These are phyloP conservation scores for Penicillium manginii DNA, from an alignment of 495 filamentous ascomycete species.

Conservation along the genomic window DNA sequence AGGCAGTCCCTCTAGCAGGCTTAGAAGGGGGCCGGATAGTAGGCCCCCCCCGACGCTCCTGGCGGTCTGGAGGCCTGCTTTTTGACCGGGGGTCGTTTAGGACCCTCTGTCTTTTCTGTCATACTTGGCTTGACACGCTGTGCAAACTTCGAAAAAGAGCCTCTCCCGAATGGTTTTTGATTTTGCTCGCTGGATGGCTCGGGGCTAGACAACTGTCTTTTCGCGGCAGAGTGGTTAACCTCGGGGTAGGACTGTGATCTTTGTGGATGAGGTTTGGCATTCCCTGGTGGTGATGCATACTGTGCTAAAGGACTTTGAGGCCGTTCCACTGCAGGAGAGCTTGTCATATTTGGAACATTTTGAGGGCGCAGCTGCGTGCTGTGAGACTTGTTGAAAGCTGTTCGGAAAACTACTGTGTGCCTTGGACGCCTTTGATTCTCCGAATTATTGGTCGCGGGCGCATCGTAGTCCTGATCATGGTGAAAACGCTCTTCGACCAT, in stretches of 20 bases:
- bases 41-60: slow-evolving; percentile 4
- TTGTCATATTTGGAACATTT: slow-evolving; percentile 1
- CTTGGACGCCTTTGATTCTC: slow-evolving; percentile 32
- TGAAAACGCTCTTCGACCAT: slow-evolving; percentile 61
- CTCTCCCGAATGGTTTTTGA: slow-evolving; percentile 30
- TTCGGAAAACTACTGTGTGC: slow-evolving; percentile 51
- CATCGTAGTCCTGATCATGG: slow-evolving; percentile 38
- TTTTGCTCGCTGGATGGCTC: slow-evolving; percentile 9
- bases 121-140: slow-evolving; percentile 38
- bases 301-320: slow-evolving; percentile 2
- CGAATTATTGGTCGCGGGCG: slow-evolving; percentile 13
- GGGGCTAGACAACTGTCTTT: neutral
- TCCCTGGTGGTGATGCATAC: slow-evolving; percentile 1
- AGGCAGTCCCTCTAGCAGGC: slow-evolving; percentile 23
- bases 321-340: slow-evolving; percentile 9
- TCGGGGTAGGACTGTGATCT: slow-evolving; percentile 7
- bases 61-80: slow-evolving; percentile 26
- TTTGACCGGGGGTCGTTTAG: slow-evolving; percentile 26
- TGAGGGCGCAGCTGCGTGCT: slow-evolving; percentile 42
- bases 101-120: slow-evolving; percentile 30
- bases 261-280: slow-evolving; percentile 1
- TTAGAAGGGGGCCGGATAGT: slow-evolving; percentile 16
- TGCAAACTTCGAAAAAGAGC: slow-evolving; percentile 38
- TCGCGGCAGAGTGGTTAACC: slow-evolving; percentile 1
- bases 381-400: slow-evolving; percentile 48